phyloP scores from a whole-genome alignment of 2,329 filamentous ascomycete genomes.

The Fusarium hostae region DNA sequence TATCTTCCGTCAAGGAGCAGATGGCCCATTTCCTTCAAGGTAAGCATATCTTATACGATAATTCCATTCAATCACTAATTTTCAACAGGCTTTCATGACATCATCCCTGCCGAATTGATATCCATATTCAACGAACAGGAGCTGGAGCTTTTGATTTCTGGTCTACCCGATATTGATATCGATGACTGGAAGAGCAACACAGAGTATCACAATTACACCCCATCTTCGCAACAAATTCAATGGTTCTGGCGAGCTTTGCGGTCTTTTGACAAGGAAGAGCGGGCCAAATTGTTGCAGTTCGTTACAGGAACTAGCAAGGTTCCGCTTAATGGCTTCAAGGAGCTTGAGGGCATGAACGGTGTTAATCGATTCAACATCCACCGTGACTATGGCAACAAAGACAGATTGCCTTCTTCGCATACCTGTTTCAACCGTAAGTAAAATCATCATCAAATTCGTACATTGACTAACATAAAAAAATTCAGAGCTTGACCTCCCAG shows the following conservation, averaged over 20 bases:
- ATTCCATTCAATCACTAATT: slow-evolving; percentile 4
- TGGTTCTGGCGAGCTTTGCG: slow-evolving; percentile 99
- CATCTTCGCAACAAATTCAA: slow-evolving; percentile 94
- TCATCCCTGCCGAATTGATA: slow-evolving; percentile 92
- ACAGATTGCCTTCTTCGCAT: slow-evolving; percentile 93
- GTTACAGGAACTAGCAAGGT: slow-evolving; percentile 99
- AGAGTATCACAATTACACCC: slow-evolving; percentile 97
- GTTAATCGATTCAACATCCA: slow-evolving; percentile 99
- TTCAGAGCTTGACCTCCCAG: slow-evolving; percentile 93
- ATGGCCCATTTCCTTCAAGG: slow-evolving; percentile 91
- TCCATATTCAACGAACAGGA: slow-evolving; percentile 99
- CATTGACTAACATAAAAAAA: slow-evolving; percentile 49
- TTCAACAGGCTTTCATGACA: slow-evolving; percentile 87
- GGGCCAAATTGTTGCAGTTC: slow-evolving; percentile 95
- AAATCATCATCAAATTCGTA: slow-evolving; percentile 48
- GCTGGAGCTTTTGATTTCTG: slow-evolving; percentile 94
- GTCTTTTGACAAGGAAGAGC: slow-evolving; percentile 98
- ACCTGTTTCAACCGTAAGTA: slow-evolving; percentile 99
- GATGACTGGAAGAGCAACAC: slow-evolving; percentile 99
- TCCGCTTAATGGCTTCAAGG: slow-evolving; percentile 97
- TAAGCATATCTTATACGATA: slow-evolving; percentile 50
- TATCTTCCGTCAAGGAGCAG: slow-evolving; percentile 92
- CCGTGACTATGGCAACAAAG: slow-evolving; percentile 95
- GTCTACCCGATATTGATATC: slow-evolving; percentile 94
- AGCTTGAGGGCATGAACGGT: slow-evolving; percentile 99